Evolutionary conservation across 306 rosid species (phyloP), one percentile per base, ranked within the genome.

Genomic region (Begonia fuchsioides): DNA sequence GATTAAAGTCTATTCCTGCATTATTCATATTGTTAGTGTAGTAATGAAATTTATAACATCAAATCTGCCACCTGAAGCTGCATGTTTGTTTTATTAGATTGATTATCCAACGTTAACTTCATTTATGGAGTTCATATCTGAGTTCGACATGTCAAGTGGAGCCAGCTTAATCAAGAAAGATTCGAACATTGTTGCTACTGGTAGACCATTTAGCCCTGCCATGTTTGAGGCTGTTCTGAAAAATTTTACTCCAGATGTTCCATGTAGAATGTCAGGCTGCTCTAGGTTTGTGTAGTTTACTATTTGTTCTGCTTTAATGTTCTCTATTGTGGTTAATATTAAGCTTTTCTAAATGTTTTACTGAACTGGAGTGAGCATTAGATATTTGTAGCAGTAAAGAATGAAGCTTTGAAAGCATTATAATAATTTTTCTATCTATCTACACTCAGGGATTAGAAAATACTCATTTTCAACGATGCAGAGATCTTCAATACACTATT

Each of bases 161-260:
- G 17, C 81, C 32, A 71, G 61, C 53, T 41, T 64, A 49, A 72
- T 55, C 55, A 75, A 39, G 63, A 72, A 54, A 70, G 94, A 85
- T 69, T 15, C 58, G 3, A 54, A 51, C 55, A 18, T 63, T 56
- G 53, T 71, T 19, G 97, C 76, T 55, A 66, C 63, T 54, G 98
- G 95, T 46, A 77, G 68, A 63, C 79, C 98, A 54, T 79, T 85
- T 60, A 65, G 62, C 68, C 96, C 98, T 52, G 60, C 61, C 59
- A 85, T 92, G 94, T 92, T 92, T 59, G 94, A 82, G 68, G 72
- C 44, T 5, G 75, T 86, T 72, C 68, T 92, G 13, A 77, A 79
- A 59, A 67, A 40, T 8, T 85, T 92, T 65, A 71, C 93, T 26
- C 94, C 96, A 1, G 96, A 85, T 61, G 63, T 92, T 55, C 68